Evolutionary conservation across 306 rosid genomes (phyloP).

Genomic region (Fagus crenata): DNA sequence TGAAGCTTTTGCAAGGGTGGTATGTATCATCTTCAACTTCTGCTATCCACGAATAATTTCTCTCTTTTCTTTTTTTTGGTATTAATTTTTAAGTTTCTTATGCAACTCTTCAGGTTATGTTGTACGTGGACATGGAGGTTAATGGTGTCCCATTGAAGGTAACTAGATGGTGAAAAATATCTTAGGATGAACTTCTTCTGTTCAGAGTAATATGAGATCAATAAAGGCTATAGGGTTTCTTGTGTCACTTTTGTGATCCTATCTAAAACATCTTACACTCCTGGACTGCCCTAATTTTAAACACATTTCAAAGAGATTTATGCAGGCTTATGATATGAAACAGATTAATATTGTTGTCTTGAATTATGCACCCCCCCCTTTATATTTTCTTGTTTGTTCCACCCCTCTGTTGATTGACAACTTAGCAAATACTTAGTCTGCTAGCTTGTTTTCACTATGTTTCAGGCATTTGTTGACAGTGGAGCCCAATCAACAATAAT

Average conservation of each 20-base stretch:
- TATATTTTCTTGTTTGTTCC: background rate
- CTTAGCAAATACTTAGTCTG: constrained; percentile 9
- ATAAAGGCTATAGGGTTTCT: constrained; percentile 7
- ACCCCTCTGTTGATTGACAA: constrained; percentile 6
- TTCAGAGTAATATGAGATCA: constrained; percentile 21
- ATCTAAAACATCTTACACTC: constrained; percentile 4
- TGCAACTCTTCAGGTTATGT: constrained; percentile 68
- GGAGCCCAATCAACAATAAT: constrained; percentile 99
- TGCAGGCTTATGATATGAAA: background rate
- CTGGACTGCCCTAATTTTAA: background rate
- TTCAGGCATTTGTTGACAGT: constrained; percentile 98
- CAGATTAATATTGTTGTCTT: background rate
- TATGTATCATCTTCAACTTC: constrained; percentile 38
- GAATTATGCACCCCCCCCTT: constrained; percentile 11
- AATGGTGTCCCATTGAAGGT: constrained; percentile 96
- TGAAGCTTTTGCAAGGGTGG: constrained; percentile 99
- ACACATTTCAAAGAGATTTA: background rate
- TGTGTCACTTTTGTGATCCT: constrained; percentile 12
- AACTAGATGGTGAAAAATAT: constrained; percentile 21
- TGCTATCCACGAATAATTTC: constrained; percentile 3
- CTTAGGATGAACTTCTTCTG: constrained; percentile 16
- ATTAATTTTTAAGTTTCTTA: constrained; percentile 8
- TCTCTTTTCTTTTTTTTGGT: background rate
- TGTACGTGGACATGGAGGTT: constrained; percentile 98
- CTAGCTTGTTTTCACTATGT: constrained; percentile 18